Evolutionary conservation across 2,329 filamentous ascomycete species (phyloP).

Genomic region (Trichoderma atroviride): DNA sequence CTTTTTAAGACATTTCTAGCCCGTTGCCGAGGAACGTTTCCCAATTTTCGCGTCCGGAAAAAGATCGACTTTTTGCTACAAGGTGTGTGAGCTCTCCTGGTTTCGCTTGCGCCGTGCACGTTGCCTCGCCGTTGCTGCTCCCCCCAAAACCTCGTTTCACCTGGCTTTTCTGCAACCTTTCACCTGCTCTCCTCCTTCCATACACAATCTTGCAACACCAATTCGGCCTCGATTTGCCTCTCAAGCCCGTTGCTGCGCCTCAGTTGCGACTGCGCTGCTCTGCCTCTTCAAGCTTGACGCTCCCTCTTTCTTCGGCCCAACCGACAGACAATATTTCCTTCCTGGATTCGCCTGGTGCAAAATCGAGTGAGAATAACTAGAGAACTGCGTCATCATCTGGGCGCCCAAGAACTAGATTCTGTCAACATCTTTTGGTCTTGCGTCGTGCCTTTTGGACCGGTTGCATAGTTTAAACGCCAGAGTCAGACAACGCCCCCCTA

Average conservation of each 20-base stretch:
- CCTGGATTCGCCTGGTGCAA: not conserved
- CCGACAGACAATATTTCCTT: not conserved
- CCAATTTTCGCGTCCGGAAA: conserved; percentile 24
- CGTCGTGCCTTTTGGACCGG: conserved; percentile 32
- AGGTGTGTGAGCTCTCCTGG: conserved; percentile 23
- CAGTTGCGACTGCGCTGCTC: conserved; percentile 8
- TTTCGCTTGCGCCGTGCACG: conserved; percentile 24
- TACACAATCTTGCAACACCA: not conserved
- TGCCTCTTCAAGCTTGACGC: not conserved
- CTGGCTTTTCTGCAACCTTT: conserved; percentile 5
- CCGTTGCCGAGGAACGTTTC: conserved; percentile 33
- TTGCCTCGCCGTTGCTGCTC: conserved; percentile 26
- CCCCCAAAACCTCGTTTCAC: conserved; percentile 26
- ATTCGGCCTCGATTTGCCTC: conserved; percentile 17
- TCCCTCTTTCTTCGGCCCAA: not conserved
- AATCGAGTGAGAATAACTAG: conserved; percentile 8
- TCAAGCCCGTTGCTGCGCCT: conserved; percentile 2
- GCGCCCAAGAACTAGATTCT: conserved; percentile 21
- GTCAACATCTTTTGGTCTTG: conserved; percentile 32
- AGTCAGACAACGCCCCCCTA: conserved; percentile 26
- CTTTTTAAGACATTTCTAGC: conserved; percentile 26
- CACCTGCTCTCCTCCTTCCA: conserved; percentile 8
- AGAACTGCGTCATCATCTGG: not conserved
- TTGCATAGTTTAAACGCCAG: conserved; percentile 31
- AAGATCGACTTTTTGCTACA: conserved; percentile 23